Percentiles rank a stretch among this genome's conserved stretches.
These are phyloP conservation scores for Fraxinus cuspidata DNA, from an alignment of 257 asterid species.

Conservation along the genomic window DNA sequence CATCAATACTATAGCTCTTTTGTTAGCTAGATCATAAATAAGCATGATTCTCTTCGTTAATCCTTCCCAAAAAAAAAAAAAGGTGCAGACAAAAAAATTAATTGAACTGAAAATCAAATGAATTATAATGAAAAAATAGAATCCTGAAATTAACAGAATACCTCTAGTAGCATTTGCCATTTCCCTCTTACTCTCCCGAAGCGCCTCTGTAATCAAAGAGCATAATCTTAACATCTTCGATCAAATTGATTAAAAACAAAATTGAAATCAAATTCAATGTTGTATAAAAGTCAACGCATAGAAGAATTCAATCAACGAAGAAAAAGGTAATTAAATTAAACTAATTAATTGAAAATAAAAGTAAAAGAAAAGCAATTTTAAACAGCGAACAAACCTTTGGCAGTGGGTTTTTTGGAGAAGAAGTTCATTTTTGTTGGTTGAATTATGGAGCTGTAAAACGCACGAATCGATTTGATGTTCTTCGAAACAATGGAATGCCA, in stretches of 20 bases:
- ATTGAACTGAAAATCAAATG: background rate
- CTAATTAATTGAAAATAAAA: background rate
- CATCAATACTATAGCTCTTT: background rate
- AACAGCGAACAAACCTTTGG: conserved; percentile 56
- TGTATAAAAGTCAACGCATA: conserved; percentile 20
- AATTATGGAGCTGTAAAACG: background rate
- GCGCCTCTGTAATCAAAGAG: conserved; percentile 61
- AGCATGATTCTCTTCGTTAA: background rate
- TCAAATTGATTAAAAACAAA: background rate
- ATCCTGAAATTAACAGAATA: conserved; percentile 22
- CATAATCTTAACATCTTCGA: background rate
- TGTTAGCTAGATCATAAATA: background rate
- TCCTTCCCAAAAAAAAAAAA: background rate
- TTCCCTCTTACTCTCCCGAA: conserved; percentile 78
- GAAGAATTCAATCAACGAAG: conserved; percentile 4
- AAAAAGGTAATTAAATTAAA: background rate
- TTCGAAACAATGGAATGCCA: too few relatives aligned
- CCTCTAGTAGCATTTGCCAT: conserved; percentile 87
- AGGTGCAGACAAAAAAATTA: background rate
- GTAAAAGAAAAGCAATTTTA: background rate
- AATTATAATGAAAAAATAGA: background rate
- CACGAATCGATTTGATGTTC: too few relatives aligned
- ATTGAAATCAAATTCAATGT: background rate
- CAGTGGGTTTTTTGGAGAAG: conserved; percentile 82
- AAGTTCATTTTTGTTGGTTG: conserved; percentile 47